Percentiles rank a stretch among this genome's conserved stretches.
These are phyloP conservation scores for Geotrichum histeridarum DNA, from an alignment of 1,139 yeast genomes.

Conservation along the genomic window DNA sequence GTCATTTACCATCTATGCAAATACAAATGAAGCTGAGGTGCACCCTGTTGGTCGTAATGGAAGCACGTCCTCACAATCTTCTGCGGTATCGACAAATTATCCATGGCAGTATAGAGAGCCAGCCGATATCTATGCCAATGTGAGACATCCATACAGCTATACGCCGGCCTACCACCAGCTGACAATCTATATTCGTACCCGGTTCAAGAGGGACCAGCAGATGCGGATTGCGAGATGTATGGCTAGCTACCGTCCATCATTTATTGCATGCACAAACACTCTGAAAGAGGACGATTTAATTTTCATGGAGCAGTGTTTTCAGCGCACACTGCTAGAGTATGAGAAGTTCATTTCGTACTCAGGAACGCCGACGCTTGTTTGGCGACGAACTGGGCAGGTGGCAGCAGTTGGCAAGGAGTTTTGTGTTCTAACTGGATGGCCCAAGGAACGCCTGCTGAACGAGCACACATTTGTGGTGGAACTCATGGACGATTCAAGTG, in stretches of 20 bases:
- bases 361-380: conserved; percentile 91
- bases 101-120: conserved; percentile 24
- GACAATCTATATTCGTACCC: conserved; percentile 62
- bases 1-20: conserved; percentile 18
- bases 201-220: conserved; percentile 68
- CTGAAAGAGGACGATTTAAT: conserved; percentile 84
- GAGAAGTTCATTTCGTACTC: conserved; percentile 74
- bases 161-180: conserved; percentile 86
- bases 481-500: conserved; percentile 79
- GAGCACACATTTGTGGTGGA: conserved; percentile 72
- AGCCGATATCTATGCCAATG: conserved; percentile 31
- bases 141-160: conserved; percentile 64
- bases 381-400: conserved; percentile 92
- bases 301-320: conserved; percentile 93
- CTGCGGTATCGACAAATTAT: not conserved
- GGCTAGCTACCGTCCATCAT: conserved; percentile 86
- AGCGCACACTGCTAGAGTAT: conserved; percentile 79
- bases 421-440: conserved; percentile 84
- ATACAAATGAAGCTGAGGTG: not conserved
- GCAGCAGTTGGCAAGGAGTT: conserved; percentile 92
- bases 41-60: not conserved
- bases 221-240: conserved; percentile 82
- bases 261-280: conserved; percentile 86
- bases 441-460: conserved; percentile 55
- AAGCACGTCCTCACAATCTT: conserved; percentile 1